Conservation (phyloP, 2,329 filamentous ascomycete species). For the Xylariaceae sp. region DNA sequence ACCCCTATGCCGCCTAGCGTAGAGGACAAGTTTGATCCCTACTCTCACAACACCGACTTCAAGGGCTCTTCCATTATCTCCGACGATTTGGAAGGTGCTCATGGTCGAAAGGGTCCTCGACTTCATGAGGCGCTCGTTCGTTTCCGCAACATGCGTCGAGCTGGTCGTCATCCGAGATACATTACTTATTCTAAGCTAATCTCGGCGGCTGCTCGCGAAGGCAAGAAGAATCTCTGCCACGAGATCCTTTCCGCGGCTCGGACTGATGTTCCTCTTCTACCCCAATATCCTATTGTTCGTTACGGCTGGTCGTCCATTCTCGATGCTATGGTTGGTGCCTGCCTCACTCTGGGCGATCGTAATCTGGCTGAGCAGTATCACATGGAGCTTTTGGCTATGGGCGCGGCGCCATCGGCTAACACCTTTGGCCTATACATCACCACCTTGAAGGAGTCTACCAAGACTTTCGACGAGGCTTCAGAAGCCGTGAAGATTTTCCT, state of each 20-base stretch:
- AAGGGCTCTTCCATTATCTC: conserved; percentile 88
- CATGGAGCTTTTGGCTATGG: conserved; percentile 85
- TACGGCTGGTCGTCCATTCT: conserved; percentile 96
- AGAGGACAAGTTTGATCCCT: conserved; percentile 86
- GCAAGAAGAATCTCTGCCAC: conserved; percentile 74
- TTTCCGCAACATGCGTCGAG: conserved; percentile 88
- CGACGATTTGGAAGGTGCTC: conserved; percentile 77
- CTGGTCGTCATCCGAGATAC: conserved; percentile 87
- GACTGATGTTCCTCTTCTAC: conserved; percentile 76
- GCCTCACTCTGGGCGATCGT: conserved; percentile 76
- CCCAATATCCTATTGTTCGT: conserved; percentile 79
- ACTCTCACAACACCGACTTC: conserved; percentile 85
- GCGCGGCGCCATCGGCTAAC: conserved; percentile 87
- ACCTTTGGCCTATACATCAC: conserved; percentile 98
- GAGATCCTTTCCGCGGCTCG: conserved; percentile 88
- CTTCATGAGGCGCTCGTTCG: conserved; percentile 76
- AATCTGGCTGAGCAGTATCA: conserved; percentile 80
- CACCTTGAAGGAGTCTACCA: conserved; percentile 93
- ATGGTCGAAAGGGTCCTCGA: conserved; percentile 65
- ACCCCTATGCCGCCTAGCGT: conserved; percentile 55
- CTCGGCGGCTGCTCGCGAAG: conserved; percentile 77
- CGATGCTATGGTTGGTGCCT: conserved; percentile 93
- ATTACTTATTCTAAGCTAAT: conserved; percentile 97
- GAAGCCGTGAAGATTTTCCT: conserved; percentile 98
- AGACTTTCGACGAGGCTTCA: conserved; percentile 95